A percentile compares a stretch with the other conserved stretches of the same genome.
phyloP scores from a whole-genome alignment of 176 grass and related monocot species.

The Rhipidocladum racemiflorum region DNA sequence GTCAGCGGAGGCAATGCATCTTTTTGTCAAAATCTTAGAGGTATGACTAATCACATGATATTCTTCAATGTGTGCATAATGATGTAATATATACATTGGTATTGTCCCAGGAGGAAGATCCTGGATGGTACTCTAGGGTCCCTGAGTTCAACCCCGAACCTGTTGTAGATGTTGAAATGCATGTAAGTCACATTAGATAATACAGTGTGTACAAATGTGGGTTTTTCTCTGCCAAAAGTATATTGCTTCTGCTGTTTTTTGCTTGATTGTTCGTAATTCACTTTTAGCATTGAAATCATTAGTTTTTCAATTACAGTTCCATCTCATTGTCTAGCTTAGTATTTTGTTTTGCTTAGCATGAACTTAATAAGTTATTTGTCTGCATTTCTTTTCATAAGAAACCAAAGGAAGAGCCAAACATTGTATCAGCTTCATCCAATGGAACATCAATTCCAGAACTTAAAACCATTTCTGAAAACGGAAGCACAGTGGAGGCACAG shows the following conservation, averaged over 20 bases:
- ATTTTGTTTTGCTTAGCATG: neutral
- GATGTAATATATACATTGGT: slow-evolving; percentile 19
- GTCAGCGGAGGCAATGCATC: slow-evolving; percentile 84
- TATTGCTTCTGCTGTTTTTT: slow-evolving; percentile 21
- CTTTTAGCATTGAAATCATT: neutral
- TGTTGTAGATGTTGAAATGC: slow-evolving; percentile 85
- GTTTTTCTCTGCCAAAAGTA: neutral
- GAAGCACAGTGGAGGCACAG: slow-evolving; percentile 58
- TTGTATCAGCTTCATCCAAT: slow-evolving; percentile 54
- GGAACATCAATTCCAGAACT: slow-evolving; percentile 63
- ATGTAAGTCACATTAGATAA: slow-evolving; percentile 53
- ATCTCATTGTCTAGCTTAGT: neutral
- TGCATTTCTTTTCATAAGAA: slow-evolving; percentile 47
- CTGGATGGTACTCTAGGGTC: slow-evolving; percentile 89
- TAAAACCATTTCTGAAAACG: slow-evolving; percentile 90
- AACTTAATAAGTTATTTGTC: slow-evolving; percentile 6
- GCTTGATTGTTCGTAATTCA: neutral
- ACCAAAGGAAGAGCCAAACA: slow-evolving; percentile 46
- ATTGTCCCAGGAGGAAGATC: slow-evolving; percentile 85
- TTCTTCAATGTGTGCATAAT: slow-evolving; percentile 8
- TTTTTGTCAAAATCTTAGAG: slow-evolving; percentile 99
- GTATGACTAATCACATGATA: slow-evolving; percentile 39
- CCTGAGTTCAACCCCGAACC: slow-evolving; percentile 60
- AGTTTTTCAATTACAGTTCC: neutral
- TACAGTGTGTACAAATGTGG: neutral